Percentiles rank a stretch among this genome's conserved stretches.
Evolutionary conservation across 1,139 yeast species (phyloP).

Genomic region (Schwanniomyces etchellsii): DNA sequence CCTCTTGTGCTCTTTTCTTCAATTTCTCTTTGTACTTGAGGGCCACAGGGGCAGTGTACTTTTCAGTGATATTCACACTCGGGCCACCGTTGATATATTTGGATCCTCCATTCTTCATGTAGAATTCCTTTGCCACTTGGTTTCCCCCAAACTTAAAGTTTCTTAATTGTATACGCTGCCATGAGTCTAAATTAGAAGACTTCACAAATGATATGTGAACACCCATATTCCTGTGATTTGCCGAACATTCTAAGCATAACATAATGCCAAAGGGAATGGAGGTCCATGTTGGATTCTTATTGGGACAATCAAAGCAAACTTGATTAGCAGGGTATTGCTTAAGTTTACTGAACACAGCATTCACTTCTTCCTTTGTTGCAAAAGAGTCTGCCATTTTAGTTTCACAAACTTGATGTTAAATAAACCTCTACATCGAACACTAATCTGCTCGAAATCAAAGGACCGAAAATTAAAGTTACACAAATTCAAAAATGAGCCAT

Average conservation of each 20-base stretch:
- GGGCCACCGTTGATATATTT: slow-evolving; percentile 44
- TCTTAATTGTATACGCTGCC: slow-evolving; percentile 86
- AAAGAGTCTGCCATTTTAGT: slow-evolving; percentile 44
- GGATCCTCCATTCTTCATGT: slow-evolving; percentile 79
- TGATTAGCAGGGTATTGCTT: slow-evolving; percentile 69
- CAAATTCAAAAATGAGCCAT: too few species aligned
- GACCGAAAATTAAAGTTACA: too few species aligned
- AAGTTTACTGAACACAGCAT: slow-evolving; percentile 51
- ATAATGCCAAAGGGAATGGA: slow-evolving; percentile 46
- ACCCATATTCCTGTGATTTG: slow-evolving; percentile 46
- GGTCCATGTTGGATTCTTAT: slow-evolving; percentile 49
- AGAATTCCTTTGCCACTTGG: slow-evolving; percentile 75
- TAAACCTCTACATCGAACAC: too few species aligned
- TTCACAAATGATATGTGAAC: slow-evolving; percentile 61
- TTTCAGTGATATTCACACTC: slow-evolving; percentile 61
- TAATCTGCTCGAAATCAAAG: too few species aligned
- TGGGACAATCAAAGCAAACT: slow-evolving; percentile 65
- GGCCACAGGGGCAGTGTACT: slow-evolving; percentile 79
- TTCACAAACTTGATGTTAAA: too few species aligned
- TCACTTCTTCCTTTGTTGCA: slow-evolving; percentile 61
- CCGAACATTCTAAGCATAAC: slow-evolving; percentile 44
- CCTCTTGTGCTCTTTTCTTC: slow-evolving; percentile 60
- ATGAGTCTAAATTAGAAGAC: slow-evolving; percentile 81
- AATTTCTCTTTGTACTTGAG: slow-evolving; percentile 73
- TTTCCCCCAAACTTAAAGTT: slow-evolving; percentile 94